Conservation (phyloP, 2,329 filamentous ascomycete species). For the Orbilia oligospora region DNA sequence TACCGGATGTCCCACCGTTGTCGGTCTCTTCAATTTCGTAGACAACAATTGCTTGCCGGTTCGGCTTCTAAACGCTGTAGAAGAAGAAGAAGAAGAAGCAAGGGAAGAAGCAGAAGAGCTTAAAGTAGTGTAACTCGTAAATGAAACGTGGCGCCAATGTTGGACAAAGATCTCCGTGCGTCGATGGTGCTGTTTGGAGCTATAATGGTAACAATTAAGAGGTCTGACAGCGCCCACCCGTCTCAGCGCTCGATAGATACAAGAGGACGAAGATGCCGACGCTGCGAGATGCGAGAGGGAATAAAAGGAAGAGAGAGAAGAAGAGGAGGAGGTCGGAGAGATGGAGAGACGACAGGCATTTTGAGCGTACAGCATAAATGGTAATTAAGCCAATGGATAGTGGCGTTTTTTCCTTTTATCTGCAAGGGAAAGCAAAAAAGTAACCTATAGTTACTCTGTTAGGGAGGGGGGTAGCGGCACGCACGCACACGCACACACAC, state of each 20-base stretch:
- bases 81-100: neutral
- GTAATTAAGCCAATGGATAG: slow-evolving; percentile 19
- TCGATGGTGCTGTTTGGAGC: slow-evolving; percentile 10
- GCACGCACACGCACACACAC: slow-evolving; percentile 28
- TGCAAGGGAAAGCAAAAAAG: slow-evolving; percentile 17
- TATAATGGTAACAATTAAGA: neutral
- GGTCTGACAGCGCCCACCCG: neutral
- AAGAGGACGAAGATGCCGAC: slow-evolving; percentile 13
- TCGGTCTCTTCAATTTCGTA: slow-evolving; percentile 40
- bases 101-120: neutral
- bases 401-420: slow-evolving; percentile 18
- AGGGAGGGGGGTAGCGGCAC: slow-evolving; percentile 19
- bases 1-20: slow-evolving; percentile 1
- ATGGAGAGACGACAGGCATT: slow-evolving; percentile 49
- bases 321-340: slow-evolving; percentile 16
- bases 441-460: neutral
- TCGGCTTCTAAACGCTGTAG: neutral
- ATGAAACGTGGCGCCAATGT: slow-evolving; percentile 32
- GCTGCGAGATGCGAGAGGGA: slow-evolving; percentile 4
- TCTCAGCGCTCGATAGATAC: slow-evolving; percentile 21
- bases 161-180: slow-evolving; percentile 53
- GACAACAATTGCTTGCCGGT: slow-evolving; percentile 14
- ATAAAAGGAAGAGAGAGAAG: slow-evolving; percentile 2
- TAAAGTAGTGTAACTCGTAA: neutral
- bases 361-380: slow-evolving; percentile 59